Evolutionary conservation across 2,329 filamentous ascomycete genomes (phyloP).

Genomic region (Penicillium sp.): DNA sequence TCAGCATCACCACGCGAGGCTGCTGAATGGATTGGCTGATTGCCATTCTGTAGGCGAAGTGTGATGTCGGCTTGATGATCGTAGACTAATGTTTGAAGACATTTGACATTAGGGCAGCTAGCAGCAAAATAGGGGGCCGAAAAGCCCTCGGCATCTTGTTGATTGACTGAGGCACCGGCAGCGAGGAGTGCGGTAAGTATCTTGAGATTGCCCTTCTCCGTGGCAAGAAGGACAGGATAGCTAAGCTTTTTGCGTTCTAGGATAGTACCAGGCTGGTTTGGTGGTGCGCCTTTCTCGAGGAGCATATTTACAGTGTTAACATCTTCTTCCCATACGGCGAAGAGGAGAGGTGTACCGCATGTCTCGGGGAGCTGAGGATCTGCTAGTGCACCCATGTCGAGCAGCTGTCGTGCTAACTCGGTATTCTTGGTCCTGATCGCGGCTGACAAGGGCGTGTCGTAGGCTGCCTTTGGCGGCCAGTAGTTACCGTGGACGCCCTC

Average conservation of each 20-base stretch:
- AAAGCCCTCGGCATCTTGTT: background rate
- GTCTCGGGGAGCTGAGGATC: slow-evolving; percentile 7
- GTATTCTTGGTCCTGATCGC: slow-evolving; percentile 12
- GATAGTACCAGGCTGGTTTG: slow-evolving; percentile 6
- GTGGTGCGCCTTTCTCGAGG: slow-evolving; percentile 5
- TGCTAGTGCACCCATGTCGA: background rate
- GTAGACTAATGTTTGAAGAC: background rate
- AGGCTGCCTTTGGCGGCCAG: background rate
- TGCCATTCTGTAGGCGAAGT: background rate
- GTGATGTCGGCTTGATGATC: background rate
- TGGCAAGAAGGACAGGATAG: slow-evolving; percentile 3
- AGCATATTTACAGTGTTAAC: background rate
- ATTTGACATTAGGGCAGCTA: background rate
- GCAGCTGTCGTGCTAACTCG: slow-evolving; percentile 13
- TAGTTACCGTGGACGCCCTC: too few relatives aligned
- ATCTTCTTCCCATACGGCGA: slow-evolving; percentile 11
- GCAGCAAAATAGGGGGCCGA: background rate
- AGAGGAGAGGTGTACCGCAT: slow-evolving; percentile 13
- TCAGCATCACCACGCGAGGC: background rate
- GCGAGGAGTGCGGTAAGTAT: slow-evolving; percentile 7
- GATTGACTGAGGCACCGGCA: background rate
- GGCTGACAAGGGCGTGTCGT: slow-evolving; percentile 15
- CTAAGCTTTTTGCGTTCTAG: background rate
- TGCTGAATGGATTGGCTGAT: background rate
- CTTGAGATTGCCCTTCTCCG: slow-evolving; percentile 11